A percentile compares a stretch with the other conserved stretches of the same genome.
phyloP scores from a whole-genome alignment of 768 basidiomycete genomes.

The Daedalea quercina region DNA sequence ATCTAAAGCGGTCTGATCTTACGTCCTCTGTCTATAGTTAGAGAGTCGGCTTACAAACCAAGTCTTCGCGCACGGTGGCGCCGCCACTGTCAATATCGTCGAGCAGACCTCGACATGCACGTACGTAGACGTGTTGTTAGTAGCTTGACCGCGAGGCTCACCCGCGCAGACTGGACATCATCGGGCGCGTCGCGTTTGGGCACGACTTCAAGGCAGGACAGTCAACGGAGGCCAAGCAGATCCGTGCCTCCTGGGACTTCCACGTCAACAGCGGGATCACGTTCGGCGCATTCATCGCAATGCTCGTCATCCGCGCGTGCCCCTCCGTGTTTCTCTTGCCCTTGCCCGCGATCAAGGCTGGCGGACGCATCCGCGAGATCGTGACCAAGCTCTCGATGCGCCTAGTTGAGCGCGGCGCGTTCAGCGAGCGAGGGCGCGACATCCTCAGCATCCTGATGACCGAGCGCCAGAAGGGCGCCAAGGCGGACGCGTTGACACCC shows the following conservation, averaged over 20 bases:
- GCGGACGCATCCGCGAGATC: slow-evolving; percentile 22
- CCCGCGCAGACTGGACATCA: slow-evolving; percentile 19
- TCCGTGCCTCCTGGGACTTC: slow-evolving; percentile 21
- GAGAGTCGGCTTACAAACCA: slow-evolving; percentile 18
- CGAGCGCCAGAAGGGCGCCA: not conserved
- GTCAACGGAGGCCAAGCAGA: slow-evolving; percentile 22
- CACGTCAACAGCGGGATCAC: slow-evolving; percentile 17
- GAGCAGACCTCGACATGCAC: slow-evolving; percentile 17
- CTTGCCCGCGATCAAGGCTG: slow-evolving; percentile 19
- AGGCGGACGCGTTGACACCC: slow-evolving; percentile 9
- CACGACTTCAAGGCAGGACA: slow-evolving; percentile 32
- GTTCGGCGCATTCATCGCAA: slow-evolving; percentile 15
- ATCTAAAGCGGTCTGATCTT: not conserved
- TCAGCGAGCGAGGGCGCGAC: slow-evolving; percentile 14
- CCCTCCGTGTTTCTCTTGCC: slow-evolving; percentile 20
- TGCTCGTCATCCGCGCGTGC: slow-evolving; percentile 21
- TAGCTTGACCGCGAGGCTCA: not conserved
- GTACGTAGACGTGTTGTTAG: slow-evolving; percentile 5
- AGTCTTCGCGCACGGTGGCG: slow-evolving; percentile 15
- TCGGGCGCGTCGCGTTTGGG: slow-evolving; percentile 32
- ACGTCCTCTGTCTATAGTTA: slow-evolving; percentile 7
- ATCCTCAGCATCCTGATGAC: slow-evolving; percentile 17
- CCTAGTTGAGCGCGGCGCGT: slow-evolving; percentile 11
- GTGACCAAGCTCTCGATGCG: slow-evolving; percentile 17
- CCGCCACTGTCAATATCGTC: slow-evolving; percentile 16